These are phyloP conservation scores for Xylaria sp. DNA, from an alignment of 2,329 filamentous ascomycete species.

Conservation along the genomic window DNA sequence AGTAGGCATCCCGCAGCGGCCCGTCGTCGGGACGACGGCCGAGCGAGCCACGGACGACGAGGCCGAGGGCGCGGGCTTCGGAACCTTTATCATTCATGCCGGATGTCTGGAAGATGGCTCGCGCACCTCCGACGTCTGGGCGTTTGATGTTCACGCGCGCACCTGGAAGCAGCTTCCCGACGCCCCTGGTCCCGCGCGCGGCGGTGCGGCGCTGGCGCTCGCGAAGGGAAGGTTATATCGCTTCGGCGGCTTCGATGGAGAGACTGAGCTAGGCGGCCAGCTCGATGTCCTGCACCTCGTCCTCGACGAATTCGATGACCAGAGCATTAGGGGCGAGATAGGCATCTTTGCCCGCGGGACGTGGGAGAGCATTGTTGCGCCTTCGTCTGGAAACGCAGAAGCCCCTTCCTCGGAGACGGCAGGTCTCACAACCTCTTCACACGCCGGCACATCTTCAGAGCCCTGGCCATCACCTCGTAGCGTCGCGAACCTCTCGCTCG, in stretches of 20 bases:
- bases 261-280: constrained; percentile 73
- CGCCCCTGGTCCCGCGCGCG: constrained; percentile 73
- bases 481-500: constrained; percentile 63
- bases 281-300: constrained; percentile 73
- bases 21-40: constrained; percentile 67
- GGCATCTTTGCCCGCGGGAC: constrained; percentile 60
- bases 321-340: constrained; percentile 59
- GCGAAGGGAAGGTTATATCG: constrained; percentile 74
- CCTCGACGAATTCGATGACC: constrained; percentile 66
- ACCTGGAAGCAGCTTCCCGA: constrained; percentile 75
- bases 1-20: constrained; percentile 68
- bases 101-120: constrained; percentile 74
- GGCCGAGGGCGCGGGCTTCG: constrained; percentile 69
- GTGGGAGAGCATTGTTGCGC: constrained; percentile 63
- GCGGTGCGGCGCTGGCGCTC: constrained; percentile 74
- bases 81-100: constrained; percentile 79
- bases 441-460: constrained; percentile 41
- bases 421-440: constrained; percentile 18
- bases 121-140: constrained; percentile 77
- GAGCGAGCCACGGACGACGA: constrained; percentile 69
- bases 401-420: constrained; percentile 9
- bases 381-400: constrained; percentile 20
- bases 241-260: constrained; percentile 83
- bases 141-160: constrained; percentile 72
- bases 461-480: constrained; percentile 64